Conservation (phyloP, 106 monocot species). For the Xerophyta viscosa region DNA sequence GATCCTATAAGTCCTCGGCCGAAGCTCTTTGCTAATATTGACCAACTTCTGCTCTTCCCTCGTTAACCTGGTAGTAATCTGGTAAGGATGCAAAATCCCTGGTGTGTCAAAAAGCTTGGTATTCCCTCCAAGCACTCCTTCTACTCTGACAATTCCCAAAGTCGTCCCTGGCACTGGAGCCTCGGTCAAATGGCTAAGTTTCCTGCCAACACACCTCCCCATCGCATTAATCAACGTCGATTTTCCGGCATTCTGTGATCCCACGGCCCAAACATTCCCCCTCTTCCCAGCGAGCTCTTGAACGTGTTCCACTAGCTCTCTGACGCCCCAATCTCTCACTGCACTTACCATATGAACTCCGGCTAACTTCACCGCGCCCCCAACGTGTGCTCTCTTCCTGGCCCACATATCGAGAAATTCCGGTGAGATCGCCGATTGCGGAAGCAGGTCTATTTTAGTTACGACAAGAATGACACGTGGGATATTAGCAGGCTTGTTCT, state of each 20-base stretch:
- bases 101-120: constrained; percentile 93
- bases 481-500: constrained; percentile 58
- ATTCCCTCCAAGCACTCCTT: constrained; percentile 62
- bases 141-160: constrained; percentile 72
- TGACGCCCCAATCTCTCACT: constrained; percentile 62
- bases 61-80: constrained; percentile 66
- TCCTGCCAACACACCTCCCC: constrained; percentile 43
- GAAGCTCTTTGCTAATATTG: constrained; percentile 59
- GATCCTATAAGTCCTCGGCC: constrained; percentile 79
- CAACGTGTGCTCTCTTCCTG: constrained; percentile 33
- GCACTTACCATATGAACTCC: constrained; percentile 86
- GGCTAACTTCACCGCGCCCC: constrained; percentile 33
- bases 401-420: constrained; percentile 56
- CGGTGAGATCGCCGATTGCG: constrained; percentile 46
- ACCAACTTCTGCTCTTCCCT: constrained; percentile 89
- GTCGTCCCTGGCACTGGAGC: constrained; percentile 96
- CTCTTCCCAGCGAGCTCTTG: constrained; percentile 50
- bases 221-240: constrained; percentile 97
- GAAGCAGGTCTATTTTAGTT: constrained; percentile 79
- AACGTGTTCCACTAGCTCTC: constrained; percentile 66
- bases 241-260: constrained; percentile 95
- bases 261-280: constrained; percentile 95
- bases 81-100: constrained; percentile 76
- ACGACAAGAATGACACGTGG: constrained; percentile 75
- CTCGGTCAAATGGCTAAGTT: constrained; percentile 58